phyloP scores from a whole-genome alignment of 23 red algal genomes.

The Agarophyton chilense region DNA sequence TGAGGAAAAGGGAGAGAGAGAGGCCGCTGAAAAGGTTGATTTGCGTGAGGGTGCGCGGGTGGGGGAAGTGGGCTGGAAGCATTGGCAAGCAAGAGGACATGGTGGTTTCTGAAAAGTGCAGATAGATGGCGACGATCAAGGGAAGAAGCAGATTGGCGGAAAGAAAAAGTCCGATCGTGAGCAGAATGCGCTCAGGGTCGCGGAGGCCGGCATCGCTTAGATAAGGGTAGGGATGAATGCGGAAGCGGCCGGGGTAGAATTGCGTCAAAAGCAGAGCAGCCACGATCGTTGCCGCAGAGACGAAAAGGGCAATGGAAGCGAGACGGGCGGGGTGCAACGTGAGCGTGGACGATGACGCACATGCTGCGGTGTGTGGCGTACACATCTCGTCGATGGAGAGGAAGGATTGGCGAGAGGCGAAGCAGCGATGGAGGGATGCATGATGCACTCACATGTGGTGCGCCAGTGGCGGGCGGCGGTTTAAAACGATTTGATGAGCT shows the following conservation, averaged over 20 bases:
- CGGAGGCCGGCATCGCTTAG: slow-evolving; percentile 75
- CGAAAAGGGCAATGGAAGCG: neutral
- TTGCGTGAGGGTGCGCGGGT: neutral
- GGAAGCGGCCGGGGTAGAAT: slow-evolving; percentile 67
- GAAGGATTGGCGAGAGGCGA: neutral
- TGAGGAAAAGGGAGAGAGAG: slow-evolving; percentile 51
- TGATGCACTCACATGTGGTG: neutral
- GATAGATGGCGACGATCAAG: neutral
- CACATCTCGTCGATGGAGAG: neutral
- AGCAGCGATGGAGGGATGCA: neutral
- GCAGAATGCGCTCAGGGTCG: slow-evolving; percentile 62
- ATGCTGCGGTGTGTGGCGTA: neutral
- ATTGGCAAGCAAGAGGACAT: neutral
- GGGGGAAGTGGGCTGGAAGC: neutral
- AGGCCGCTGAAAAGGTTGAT: neutral
- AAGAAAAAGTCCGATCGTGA: slow-evolving; percentile 18
- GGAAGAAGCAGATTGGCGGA: slow-evolving; percentile 53
- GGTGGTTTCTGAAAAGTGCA: neutral
- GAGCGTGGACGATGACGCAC: neutral
- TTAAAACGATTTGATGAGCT: neutral
- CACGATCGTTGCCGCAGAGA: slow-evolving; percentile 27
- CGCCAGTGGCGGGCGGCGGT: slow-evolving; percentile 8
- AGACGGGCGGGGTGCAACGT: slow-evolving; percentile 18
- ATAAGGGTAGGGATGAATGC: slow-evolving; percentile 66
- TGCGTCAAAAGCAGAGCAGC: slow-evolving; percentile 49